Base-by-base conservation (phyloP, 768 basidiomycete genomes). In the Cubamyces lactineus region DNA sequence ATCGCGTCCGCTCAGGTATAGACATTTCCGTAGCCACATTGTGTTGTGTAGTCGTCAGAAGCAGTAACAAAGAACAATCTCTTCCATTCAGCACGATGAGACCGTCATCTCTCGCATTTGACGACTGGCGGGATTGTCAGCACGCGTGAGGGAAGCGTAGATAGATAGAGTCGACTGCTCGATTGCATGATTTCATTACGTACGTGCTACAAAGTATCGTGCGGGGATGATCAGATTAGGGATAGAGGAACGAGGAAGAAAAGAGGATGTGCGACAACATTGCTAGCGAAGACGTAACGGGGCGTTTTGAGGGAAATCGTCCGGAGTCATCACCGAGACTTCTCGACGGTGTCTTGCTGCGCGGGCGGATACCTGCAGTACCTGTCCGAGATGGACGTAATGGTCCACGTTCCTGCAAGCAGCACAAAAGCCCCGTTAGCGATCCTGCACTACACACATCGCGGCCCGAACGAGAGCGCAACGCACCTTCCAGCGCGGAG, bases 351-450 rank as follows among this genome's bases (percentile, higher is more conserved):
- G 45, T 80, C 89, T 50, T 87, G 81, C 67, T 88, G 83, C 24
- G 82, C 79, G 53, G 86, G 86, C 17, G 95, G 95, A 76, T 96
- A 96, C 64, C 92, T 84, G 78, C 96, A 98, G 69, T 87, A 92
- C 39, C 84, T 84, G 76, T 97, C 96, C 17, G 92, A 86, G 57
- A 98, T 92, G 52, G 91, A 94, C 11, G 92, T 92, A 28, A 98
- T 90, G 11, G 90, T 93, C 92, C 92, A 96, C 19, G 91, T 94
- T 57, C 92, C 92, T 93, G 69, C 51, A 42, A 42, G 34, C 21
- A 23, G 40, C 19, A 21, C 48, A 57, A 26, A 28, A 21, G 13
- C 5, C 30, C 1, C 13, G 24, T 57, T 38, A 63, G 62, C 40
- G 23, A 24, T 24, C 13, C 21, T 34, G 30, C 3, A 34, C 23